Evolutionary conservation across 2,329 filamentous ascomycete genomes (phyloP).

Genomic region (Coniochaeta ligniaria): DNA sequence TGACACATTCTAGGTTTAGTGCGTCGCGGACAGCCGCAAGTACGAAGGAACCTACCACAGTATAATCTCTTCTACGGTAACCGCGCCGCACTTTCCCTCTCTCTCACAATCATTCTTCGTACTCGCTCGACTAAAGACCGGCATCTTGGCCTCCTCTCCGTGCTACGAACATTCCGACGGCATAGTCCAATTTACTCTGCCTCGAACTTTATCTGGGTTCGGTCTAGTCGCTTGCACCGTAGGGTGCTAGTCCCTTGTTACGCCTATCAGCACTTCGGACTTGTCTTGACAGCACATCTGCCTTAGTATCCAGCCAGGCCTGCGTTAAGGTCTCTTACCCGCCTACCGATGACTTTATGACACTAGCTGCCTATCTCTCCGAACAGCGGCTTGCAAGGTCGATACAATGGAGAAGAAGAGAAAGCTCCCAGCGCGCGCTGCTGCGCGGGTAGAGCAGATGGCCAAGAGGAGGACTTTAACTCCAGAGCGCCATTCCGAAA

Average conservation of each 20-base stretch:
- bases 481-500: conserved; percentile 40
- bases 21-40: neutral
- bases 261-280: neutral
- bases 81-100: neutral
- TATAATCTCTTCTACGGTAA: neutral
- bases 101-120: neutral
- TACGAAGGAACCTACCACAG: neutral
- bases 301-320: neutral
- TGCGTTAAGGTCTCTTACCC: neutral
- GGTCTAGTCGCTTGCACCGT: neutral
- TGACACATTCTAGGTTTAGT: neutral
- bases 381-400: conserved; percentile 10
- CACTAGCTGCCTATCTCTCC: conserved; percentile 5
- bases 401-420: conserved; percentile 55
- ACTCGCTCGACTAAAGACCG: neutral
- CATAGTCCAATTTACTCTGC: neutral
- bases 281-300: neutral
- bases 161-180: neutral
- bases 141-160: neutral
- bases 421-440: conserved; percentile 56
- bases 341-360: conserved; percentile 15
- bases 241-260: neutral
- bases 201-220: neutral
- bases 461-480: conserved; percentile 54
- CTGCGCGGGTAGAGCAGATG: conserved; percentile 51